These are phyloP conservation scores for Poa pratensis DNA, from an alignment of 176 grass and related monocot species.

Conservation along the genomic window DNA sequence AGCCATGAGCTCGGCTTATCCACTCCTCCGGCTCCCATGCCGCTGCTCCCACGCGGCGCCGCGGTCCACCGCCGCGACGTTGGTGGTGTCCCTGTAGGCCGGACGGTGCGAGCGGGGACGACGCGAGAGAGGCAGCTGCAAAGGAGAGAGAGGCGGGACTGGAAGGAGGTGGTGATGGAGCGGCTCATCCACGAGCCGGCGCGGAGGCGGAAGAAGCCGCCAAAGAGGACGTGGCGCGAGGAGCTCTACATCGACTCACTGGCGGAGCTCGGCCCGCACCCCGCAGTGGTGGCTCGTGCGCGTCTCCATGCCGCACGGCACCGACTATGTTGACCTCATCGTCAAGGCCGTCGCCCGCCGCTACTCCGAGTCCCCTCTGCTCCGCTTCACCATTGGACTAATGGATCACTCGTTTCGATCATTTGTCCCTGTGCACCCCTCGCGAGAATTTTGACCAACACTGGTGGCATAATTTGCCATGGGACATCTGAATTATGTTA, in stretches of 20 bases:
- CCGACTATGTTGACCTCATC: constrained; percentile 65
- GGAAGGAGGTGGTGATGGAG: constrained; percentile 87
- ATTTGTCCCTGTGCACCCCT: background rate
- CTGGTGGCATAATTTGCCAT: background rate
- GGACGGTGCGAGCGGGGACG: background rate
- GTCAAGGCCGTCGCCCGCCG: constrained; percentile 50
- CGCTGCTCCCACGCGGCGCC: constrained; percentile 31
- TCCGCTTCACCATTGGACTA: background rate
- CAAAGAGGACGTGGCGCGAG: constrained; percentile 54
- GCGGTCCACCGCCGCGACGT: background rate
- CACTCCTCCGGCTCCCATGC: constrained; percentile 40
- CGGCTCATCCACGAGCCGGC: constrained; percentile 63
- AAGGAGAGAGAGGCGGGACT: too few species aligned
- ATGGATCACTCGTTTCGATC: background rate
- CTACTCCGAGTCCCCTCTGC: constrained; percentile 17
- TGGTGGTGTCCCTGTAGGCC: constrained; percentile 14
- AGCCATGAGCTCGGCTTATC: constrained; percentile 48
- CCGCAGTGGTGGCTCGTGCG: constrained; percentile 89
- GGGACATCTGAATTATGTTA: background rate
- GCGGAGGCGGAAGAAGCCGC: constrained; percentile 49
- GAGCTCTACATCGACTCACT: constrained; percentile 78
- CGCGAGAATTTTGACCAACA: constrained; percentile 1
- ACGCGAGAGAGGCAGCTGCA: constrained; percentile 60
- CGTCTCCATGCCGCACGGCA: constrained; percentile 65
- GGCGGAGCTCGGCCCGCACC: constrained; percentile 48